These are phyloP conservation scores for Alternaria brassicicola DNA, from an alignment of 2,329 filamentous ascomycete genomes.

Conservation along the genomic window DNA sequence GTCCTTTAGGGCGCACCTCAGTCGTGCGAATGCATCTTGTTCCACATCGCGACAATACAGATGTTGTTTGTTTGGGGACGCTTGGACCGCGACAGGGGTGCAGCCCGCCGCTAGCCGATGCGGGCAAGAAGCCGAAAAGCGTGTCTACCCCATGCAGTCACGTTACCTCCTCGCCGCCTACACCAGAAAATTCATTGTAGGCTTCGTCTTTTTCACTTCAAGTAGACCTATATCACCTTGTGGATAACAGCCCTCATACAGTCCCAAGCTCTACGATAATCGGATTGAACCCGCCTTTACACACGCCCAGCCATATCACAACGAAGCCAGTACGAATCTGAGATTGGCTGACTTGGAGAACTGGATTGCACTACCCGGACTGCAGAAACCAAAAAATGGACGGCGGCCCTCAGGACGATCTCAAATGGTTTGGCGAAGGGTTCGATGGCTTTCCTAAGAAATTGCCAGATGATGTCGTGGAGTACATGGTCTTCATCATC, in stretches of 20 bases:
- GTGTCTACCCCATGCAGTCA: constrained; percentile 23
- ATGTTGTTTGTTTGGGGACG: constrained; percentile 30
- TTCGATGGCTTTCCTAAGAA: constrained; percentile 69
- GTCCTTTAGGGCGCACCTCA: constrained; percentile 19
- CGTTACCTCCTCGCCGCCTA: constrained; percentile 26
- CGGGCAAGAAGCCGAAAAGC: constrained; percentile 23
- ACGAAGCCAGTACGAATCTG: neutral
- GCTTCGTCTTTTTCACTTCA: neutral
- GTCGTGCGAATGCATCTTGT: constrained; percentile 11
- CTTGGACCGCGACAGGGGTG: constrained; percentile 19
- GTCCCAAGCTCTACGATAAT: fast-evolving
- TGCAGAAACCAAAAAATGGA: constrained; percentile 34
- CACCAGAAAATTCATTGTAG: neutral
- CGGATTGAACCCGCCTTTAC: neutral
- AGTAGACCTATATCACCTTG: neutral
- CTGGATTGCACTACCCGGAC: neutral
- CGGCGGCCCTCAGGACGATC: constrained; percentile 55
- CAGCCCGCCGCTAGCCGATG: constrained; percentile 13
- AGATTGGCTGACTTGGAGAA: neutral
- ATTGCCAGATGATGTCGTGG: constrained; percentile 82
- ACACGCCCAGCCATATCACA: neutral
- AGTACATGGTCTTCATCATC: constrained; percentile 80
- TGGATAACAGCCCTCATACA: neutral
- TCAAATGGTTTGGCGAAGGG: constrained; percentile 70
- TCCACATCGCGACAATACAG: constrained; percentile 13